A percentile compares a stretch with the other conserved stretches of the same genome.
Conservation (phyloP, 345 rosid species). For the Hibiscus trionum region DNA sequence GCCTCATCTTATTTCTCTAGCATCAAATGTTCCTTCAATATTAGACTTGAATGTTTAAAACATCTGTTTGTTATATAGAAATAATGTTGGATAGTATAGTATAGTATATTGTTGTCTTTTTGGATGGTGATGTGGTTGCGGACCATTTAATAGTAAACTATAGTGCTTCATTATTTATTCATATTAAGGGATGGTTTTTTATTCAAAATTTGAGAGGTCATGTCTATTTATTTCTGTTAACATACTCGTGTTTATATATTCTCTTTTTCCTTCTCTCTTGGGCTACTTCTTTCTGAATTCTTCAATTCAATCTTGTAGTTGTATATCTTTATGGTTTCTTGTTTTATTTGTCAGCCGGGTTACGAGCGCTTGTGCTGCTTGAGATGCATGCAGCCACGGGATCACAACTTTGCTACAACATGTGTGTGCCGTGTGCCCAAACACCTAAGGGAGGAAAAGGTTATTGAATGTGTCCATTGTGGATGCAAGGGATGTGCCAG, state of each 20-base stretch:
- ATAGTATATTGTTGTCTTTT: not conserved
- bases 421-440: too few species aligned
- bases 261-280: too few species aligned
- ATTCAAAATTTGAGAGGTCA: too few species aligned
- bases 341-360: constrained; percentile 22
- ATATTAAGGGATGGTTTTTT: not conserved
- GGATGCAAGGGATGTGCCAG: too few species aligned
- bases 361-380: too few species aligned
- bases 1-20: not conserved
- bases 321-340: not conserved
- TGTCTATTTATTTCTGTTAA: not conserved
- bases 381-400: too few species aligned
- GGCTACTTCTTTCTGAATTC: not conserved
- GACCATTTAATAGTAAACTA: too few species aligned
- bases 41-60: not conserved
- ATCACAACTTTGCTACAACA: too few species aligned
- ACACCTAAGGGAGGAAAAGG: too few species aligned
- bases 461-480: too few species aligned
- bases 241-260: too few species aligned
- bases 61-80: not conserved
- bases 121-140: too few species aligned
- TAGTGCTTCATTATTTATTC: not conserved
- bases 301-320: not conserved
- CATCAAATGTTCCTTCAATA: not conserved
- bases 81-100: not conserved